Percentiles rank a stretch among this genome's conserved stretches.
Conservation (phyloP, 805 yeast genomes). For the Kurtzmaniella fragi region DNA sequence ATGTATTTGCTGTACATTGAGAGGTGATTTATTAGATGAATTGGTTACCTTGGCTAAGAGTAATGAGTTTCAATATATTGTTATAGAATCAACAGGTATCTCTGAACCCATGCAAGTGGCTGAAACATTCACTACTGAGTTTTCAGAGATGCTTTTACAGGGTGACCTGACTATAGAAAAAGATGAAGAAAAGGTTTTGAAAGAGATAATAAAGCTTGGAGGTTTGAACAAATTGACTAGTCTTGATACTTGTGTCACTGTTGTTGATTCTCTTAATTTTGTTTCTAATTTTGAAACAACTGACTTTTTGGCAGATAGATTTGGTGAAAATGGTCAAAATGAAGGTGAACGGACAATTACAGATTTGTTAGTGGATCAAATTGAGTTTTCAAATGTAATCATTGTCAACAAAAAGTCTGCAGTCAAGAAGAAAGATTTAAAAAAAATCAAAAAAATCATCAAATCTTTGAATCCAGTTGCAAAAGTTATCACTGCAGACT, state of each 20-base stretch:
- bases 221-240: slow-evolving; percentile 35
- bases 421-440: slow-evolving; percentile 18
- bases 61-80: slow-evolving; percentile 35
- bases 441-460: slow-evolving; percentile 27
- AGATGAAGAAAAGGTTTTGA: slow-evolving; percentile 14
- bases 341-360: slow-evolving; percentile 42
- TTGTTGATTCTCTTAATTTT: slow-evolving; percentile 40
- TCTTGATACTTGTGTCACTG: slow-evolving; percentile 44
- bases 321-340: slow-evolving; percentile 33
- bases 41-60: slow-evolving; percentile 28
- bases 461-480: slow-evolving; percentile 39
- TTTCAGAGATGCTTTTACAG: slow-evolving; percentile 27
- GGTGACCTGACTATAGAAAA: slow-evolving; percentile 6
- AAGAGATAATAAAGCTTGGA: slow-evolving; percentile 28
- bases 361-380: slow-evolving; percentile 42
- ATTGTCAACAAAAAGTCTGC: slow-evolving; percentile 34
- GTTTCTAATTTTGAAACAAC: slow-evolving; percentile 39
- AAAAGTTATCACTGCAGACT: slow-evolving; percentile 29
- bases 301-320: slow-evolving; percentile 37
- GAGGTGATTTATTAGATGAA: slow-evolving; percentile 44
- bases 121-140: slow-evolving; percentile 42
- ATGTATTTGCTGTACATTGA: slow-evolving; percentile 44
- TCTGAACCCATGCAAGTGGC: slow-evolving; percentile 50
- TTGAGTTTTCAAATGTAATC: slow-evolving; percentile 43
- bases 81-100: slow-evolving; percentile 44